Evolutionary conservation across 2,329 filamentous ascomycete species (phyloP).

Genomic region (Colletotrichum graminicola): DNA sequence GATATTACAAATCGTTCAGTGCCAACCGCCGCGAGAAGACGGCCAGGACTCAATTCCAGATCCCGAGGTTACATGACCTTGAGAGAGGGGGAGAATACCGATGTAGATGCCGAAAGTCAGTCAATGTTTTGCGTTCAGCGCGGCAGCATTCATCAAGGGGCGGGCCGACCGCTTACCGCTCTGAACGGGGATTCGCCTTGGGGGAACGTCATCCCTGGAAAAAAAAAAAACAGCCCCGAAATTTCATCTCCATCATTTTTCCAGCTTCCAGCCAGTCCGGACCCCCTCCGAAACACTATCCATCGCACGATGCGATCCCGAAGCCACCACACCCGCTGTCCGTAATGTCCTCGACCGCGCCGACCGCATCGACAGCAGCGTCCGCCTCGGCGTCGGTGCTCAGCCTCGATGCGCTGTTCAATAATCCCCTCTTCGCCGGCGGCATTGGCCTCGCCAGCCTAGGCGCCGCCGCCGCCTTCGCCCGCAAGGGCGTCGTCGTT

Average conservation of each 20-base stretch:
- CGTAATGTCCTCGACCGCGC: constrained; percentile 30
- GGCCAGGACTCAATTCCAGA: not conserved
- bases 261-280: not conserved
- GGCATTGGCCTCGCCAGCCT: constrained; percentile 93
- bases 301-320: constrained; percentile 23
- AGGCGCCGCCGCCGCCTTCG: constrained; percentile 84
- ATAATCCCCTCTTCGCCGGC: constrained; percentile 74
- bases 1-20: not conserved
- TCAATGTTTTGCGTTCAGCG: not conserved
- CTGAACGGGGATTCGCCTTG: not conserved
- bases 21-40: not conserved
- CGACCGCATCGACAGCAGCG: not conserved
- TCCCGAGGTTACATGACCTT: not conserved
- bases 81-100: not conserved
- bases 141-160: too few species aligned
- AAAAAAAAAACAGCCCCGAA: constrained; percentile 15
- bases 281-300: not conserved
- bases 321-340: constrained; percentile 24
- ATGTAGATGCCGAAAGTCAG: not conserved
- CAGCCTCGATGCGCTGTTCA: constrained; percentile 69
- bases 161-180: too few species aligned
- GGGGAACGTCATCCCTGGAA: constrained; percentile 5
- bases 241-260: constrained; percentile 6
- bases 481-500: constrained; percentile 80
- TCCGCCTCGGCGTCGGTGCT: constrained; percentile 47